phyloP scores from a whole-genome alignment of 2,329 filamentous ascomycete species.

The Colletotrichum sublineola region DNA sequence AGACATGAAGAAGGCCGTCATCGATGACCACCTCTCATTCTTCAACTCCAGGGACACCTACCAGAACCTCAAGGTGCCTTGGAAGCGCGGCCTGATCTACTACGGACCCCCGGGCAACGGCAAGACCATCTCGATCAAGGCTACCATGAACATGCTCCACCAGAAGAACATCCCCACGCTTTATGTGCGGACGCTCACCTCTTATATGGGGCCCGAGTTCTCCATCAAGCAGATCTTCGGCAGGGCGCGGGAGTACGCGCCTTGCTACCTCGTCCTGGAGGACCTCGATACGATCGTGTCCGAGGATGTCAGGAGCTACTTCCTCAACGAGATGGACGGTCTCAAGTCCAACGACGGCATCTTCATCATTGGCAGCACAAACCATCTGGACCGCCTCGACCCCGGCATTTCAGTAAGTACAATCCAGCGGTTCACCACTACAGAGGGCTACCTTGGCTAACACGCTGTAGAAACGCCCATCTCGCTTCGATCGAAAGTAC shows the following conservation, averaged over 20 bases:
- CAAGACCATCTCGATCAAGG: constrained; percentile 79
- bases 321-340: constrained; percentile 80
- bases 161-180: constrained; percentile 68
- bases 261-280: constrained; percentile 79
- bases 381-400: constrained; percentile 75
- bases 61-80: constrained; percentile 71
- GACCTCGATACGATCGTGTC: constrained; percentile 77
- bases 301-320: constrained; percentile 73
- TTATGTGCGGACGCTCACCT: constrained; percentile 69
- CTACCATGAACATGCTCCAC: constrained; percentile 75
- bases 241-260: constrained; percentile 72
- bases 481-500: constrained; percentile 76
- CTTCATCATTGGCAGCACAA: constrained; percentile 76
- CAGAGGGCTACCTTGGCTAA: neutral
- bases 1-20: constrained; percentile 73
- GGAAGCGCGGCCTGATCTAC: constrained; percentile 79
- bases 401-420: constrained; percentile 69
- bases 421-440: too few relatives aligned
- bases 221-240: constrained; percentile 66
- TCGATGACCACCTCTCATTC: constrained; percentile 74
- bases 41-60: constrained; percentile 73
- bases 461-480: constrained; percentile 67
- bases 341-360: constrained; percentile 79
- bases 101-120: constrained; percentile 75
- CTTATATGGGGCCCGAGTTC: constrained; percentile 68